These are phyloP conservation scores for Dittrichia graveolens DNA, from an alignment of 129 eudicot genomes.

Conservation along the genomic window DNA sequence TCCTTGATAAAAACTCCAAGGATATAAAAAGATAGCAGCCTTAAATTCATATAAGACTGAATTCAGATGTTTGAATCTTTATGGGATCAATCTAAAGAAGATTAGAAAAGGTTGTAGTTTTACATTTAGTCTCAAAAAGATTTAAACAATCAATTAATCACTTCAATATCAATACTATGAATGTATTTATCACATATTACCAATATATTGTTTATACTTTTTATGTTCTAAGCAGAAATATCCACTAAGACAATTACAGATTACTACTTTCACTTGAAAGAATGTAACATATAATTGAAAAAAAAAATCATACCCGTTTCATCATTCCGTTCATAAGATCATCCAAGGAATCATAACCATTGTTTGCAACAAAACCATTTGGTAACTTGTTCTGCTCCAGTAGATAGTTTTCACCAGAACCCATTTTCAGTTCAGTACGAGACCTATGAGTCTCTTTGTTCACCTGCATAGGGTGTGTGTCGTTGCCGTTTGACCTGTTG, in stretches of 20 bases:
- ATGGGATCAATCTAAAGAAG: too few relatives aligned
- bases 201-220: too few relatives aligned
- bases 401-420: slow-evolving; percentile 51
- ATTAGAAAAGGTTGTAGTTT: too few relatives aligned
- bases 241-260: not conserved
- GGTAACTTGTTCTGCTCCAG: slow-evolving; percentile 52
- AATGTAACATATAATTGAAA: not conserved
- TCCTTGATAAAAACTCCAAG: too few relatives aligned
- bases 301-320: slow-evolving; percentile 67
- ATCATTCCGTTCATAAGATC: slow-evolving; percentile 79
- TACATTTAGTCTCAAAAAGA: too few relatives aligned
- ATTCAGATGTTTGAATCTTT: too few relatives aligned
- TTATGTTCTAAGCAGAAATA: too few relatives aligned
- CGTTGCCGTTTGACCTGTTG: slow-evolving; percentile 39
- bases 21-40: too few relatives aligned
- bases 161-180: too few relatives aligned
- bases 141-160: too few relatives aligned
- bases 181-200: too few relatives aligned
- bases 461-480: slow-evolving; percentile 39
- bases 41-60: too few relatives aligned
- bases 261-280: not conserved
- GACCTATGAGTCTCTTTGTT: slow-evolving; percentile 37
- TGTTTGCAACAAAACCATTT: slow-evolving; percentile 49
- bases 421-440: slow-evolving; percentile 42
- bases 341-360: slow-evolving; percentile 72